A percentile compares a stretch with the other conserved stretches of the same genome.
Conservation (phyloP, 139 green algal genomes). For the Chlamydomonas incerta region DNA sequence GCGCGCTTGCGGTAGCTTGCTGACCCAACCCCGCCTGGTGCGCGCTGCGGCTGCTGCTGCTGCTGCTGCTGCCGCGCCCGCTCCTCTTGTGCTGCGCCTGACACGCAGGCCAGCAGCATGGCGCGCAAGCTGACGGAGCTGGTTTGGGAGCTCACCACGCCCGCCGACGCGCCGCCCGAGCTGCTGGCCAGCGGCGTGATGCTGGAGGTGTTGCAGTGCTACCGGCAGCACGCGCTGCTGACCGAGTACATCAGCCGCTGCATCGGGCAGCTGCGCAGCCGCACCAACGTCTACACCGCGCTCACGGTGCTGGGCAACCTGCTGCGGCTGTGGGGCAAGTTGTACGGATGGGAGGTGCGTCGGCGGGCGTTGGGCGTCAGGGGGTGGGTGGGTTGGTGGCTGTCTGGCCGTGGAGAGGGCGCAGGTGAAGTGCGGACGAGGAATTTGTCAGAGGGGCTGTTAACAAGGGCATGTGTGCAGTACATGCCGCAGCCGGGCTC, state of each 20-base stretch:
- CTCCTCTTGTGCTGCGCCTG: too few relatives aligned
- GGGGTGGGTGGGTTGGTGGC: too few relatives aligned
- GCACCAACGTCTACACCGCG: slow-evolving; percentile 30
- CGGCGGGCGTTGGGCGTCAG: too few relatives aligned
- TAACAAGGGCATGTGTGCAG: too few relatives aligned
- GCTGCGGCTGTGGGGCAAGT: slow-evolving; percentile 39
- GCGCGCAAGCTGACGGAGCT: slow-evolving; percentile 57
- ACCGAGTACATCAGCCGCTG: slow-evolving; percentile 34
- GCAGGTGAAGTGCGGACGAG: too few relatives aligned
- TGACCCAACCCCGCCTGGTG: too few relatives aligned
- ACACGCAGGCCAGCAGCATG: slow-evolving; percentile 27
- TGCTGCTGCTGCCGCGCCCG: too few relatives aligned
- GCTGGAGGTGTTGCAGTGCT: slow-evolving; percentile 48
- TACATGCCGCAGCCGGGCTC: too few relatives aligned
- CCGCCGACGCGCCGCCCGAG: slow-evolving; percentile 49
- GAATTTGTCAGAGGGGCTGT: too few relatives aligned
- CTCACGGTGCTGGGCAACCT: slow-evolving; percentile 54
- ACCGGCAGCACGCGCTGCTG: slow-evolving; percentile 24
- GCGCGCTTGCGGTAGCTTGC: background rate
- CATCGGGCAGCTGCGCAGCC: slow-evolving; percentile 35
- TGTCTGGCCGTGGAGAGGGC: too few relatives aligned
- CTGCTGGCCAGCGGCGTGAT: slow-evolving; percentile 47
- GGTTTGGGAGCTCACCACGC: slow-evolving; percentile 72
- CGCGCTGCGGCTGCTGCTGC: too few relatives aligned
- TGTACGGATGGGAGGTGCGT: slow-evolving; percentile 29